Percentiles rank a stretch among this genome's conserved stretches.
Evolutionary conservation across 2,329 filamentous ascomycete species (phyloP).

Genomic region (Ramularia collo-cygni): DNA sequence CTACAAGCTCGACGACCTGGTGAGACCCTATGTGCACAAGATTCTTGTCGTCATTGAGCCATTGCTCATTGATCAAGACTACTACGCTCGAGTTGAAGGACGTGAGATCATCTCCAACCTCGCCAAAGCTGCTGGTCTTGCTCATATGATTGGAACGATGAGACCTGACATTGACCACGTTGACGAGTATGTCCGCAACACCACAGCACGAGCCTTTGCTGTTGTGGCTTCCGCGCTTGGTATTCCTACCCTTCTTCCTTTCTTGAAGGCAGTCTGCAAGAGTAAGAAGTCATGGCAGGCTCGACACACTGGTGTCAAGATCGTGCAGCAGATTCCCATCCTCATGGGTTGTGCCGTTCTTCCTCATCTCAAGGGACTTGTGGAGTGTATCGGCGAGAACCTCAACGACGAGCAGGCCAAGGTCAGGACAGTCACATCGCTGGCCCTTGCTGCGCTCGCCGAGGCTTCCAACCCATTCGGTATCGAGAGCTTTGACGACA

Average conservation of each 20-base stretch:
- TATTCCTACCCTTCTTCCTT: constrained; percentile 89
- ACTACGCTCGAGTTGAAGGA: constrained; percentile 96
- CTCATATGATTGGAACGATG: constrained; percentile 99
- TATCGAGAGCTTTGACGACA: constrained; percentile 98
- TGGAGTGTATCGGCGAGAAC: constrained; percentile 93
- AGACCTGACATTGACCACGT: constrained; percentile 96
- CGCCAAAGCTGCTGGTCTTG: constrained; percentile 89
- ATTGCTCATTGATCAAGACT: constrained; percentile 98
- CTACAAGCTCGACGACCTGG: constrained; percentile 96
- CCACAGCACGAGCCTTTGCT: constrained; percentile 91
- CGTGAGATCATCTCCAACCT: constrained; percentile 98
- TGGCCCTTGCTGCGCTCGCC: constrained; percentile 89
- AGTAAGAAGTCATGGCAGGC: constrained; percentile 99
- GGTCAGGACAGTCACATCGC: constrained; percentile 88
- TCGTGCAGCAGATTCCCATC: constrained; percentile 97
- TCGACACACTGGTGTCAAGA: constrained; percentile 96
- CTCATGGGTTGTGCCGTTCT: constrained; percentile 96
- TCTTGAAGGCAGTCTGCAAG: constrained; percentile 88
- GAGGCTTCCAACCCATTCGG: constrained; percentile 97
- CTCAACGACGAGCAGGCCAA: constrained; percentile 97
- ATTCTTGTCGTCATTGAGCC: constrained; percentile 98
- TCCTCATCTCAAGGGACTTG: constrained; percentile 88
- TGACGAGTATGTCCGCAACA: constrained; percentile 97
- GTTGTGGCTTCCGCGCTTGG: constrained; percentile 94
- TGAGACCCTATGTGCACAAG: constrained; percentile 94